Percentiles rank a stretch among this genome's conserved stretches.
Conservation (phyloP, 2,329 filamentous ascomycete species). For the Ceratocystis cubensis region DNA sequence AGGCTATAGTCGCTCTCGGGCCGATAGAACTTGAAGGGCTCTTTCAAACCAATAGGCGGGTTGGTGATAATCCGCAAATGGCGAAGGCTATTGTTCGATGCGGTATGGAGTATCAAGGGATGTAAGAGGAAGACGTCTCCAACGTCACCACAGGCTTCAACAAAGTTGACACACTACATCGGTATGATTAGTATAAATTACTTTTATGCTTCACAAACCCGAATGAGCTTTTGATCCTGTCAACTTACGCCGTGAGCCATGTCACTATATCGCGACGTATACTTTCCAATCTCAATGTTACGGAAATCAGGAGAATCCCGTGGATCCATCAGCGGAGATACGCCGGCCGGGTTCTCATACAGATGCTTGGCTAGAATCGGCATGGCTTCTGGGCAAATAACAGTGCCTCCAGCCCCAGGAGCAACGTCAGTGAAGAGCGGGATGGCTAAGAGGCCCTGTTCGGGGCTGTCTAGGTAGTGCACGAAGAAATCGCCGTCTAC, state of each 20-base stretch:
- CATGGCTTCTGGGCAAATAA: constrained; percentile 50
- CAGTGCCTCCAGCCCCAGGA: constrained; percentile 49
- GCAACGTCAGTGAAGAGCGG: constrained; percentile 54
- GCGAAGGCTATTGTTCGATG: constrained; percentile 29
- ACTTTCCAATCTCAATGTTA: constrained; percentile 28
- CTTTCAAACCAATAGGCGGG: constrained; percentile 35
- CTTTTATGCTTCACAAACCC: background rate
- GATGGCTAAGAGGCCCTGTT: constrained; percentile 56
- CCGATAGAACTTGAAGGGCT: constrained; percentile 31
- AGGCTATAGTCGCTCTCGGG: constrained; percentile 38
- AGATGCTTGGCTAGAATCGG: constrained; percentile 44
- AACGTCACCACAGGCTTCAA: constrained; percentile 41
- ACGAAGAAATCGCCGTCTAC: constrained; percentile 62
- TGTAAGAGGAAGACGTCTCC: constrained; percentile 49
- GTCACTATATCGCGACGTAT: constrained; percentile 35
- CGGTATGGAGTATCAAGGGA: constrained; percentile 47
- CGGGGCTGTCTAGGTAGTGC: constrained; percentile 57
- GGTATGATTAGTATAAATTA: background rate
- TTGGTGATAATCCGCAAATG: constrained; percentile 26
- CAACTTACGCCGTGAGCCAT: constrained; percentile 26
- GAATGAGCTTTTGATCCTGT: background rate
- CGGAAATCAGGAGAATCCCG: constrained; percentile 37
- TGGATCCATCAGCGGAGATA: constrained; percentile 52
- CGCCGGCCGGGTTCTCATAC: constrained; percentile 50
- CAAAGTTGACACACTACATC: constrained; percentile 34